Percentiles rank a stretch among this genome's conserved stretches.
phyloP scores from a whole-genome alignment of 1,284 basidiomycete species.

The Fomitiporia mediterranea region DNA sequence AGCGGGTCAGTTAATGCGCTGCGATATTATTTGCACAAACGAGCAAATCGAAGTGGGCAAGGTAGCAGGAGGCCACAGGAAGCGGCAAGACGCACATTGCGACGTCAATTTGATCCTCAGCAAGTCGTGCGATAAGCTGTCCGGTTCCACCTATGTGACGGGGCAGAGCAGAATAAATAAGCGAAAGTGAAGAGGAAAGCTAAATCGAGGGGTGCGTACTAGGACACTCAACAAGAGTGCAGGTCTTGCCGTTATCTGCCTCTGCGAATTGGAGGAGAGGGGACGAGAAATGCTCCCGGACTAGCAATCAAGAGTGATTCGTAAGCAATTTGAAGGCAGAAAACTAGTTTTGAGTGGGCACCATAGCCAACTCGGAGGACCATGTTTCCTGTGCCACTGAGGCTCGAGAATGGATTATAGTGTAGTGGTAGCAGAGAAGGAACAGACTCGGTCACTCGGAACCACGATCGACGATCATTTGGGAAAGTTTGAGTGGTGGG shows the following conservation, averaged over 20 bases:
- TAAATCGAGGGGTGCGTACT: slow-evolving; percentile 41
- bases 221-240: slow-evolving; percentile 85
- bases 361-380: slow-evolving; percentile 44
- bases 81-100: slow-evolving; percentile 60
- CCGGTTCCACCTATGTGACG: slow-evolving; percentile 73
- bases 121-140: slow-evolving; percentile 79
- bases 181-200: background rate
- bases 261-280: slow-evolving; percentile 78
- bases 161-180: background rate
- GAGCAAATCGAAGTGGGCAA: slow-evolving; percentile 17
- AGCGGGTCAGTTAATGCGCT: slow-evolving; percentile 93
- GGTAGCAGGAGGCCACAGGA: background rate
- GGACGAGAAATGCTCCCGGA: slow-evolving; percentile 88
- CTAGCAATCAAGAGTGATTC: slow-evolving; percentile 33
- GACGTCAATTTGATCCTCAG: slow-evolving; percentile 83
- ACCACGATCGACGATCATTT: background rate
- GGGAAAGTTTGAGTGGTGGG: no score
- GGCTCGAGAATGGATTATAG: background rate
- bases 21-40: no score
- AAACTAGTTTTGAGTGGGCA: slow-evolving; percentile 20
- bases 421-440: background rate
- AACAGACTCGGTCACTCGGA: background rate
- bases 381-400: slow-evolving; percentile 27
- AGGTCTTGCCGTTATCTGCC: slow-evolving; percentile 62
- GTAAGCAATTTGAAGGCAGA: background rate